These are phyloP conservation scores for Prunus mume DNA, from an alignment of 306 rosid genomes.

Conservation along the genomic window DNA sequence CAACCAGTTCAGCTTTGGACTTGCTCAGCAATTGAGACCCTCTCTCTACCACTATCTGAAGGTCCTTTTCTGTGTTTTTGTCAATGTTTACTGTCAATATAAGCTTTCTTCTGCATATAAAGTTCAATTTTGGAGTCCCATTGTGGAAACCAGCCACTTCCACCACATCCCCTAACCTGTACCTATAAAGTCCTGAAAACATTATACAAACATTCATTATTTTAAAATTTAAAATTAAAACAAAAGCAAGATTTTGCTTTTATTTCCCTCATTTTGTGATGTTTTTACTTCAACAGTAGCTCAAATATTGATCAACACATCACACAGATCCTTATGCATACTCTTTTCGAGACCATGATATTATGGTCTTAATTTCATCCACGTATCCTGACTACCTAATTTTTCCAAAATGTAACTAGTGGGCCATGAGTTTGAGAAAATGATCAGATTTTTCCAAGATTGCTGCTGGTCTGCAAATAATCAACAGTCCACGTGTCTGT, in stretches of 20 bases:
- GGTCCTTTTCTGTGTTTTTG: slow-evolving; percentile 91
- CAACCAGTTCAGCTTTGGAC: slow-evolving; percentile 60
- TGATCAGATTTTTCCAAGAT: neutral
- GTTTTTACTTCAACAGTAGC: too few species aligned
- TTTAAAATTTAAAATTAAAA: neutral
- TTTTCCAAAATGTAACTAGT: neutral
- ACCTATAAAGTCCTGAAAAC: slow-evolving; percentile 76
- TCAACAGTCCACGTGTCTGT: slow-evolving; percentile 6
- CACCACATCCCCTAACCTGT: slow-evolving; percentile 88
- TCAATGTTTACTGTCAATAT: slow-evolving; percentile 71
- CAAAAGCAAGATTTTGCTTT: neutral
- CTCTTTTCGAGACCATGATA: neutral
- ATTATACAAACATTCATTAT: too few species aligned
- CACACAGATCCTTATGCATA: neutral
- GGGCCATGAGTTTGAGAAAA: slow-evolving; percentile 6
- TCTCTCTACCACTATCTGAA: slow-evolving; percentile 74
- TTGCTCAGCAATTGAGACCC: slow-evolving; percentile 48
- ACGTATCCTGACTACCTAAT: neutral
- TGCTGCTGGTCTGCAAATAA: slow-evolving; percentile 2
- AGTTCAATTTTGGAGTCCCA: slow-evolving; percentile 74
- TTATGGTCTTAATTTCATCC: neutral
- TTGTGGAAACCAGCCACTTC: slow-evolving; percentile 80
- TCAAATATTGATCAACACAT: neutral
- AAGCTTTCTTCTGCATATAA: slow-evolving; percentile 75
- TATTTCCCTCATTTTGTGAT: neutral